Conservation (phyloP, 106 monocot genomes). For the Triglochin maritima region DNA sequence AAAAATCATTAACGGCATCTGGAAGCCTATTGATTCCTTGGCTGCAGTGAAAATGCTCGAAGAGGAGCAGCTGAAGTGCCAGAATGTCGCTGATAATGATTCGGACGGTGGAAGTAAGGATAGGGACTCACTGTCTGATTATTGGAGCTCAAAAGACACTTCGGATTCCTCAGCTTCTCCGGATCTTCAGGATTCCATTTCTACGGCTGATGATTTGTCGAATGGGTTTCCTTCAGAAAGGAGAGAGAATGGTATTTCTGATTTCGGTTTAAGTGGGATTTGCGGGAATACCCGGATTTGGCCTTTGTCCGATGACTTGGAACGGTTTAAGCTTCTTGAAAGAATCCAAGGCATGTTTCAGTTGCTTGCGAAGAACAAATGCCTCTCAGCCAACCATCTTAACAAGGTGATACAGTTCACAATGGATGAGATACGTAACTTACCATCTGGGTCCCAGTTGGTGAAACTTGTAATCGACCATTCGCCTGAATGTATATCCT, state of each 20-base stretch:
- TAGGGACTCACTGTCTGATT: slow-evolving; percentile 28
- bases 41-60: slow-evolving; percentile 34
- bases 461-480: slow-evolving; percentile 41
- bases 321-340: slow-evolving; percentile 59
- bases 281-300: slow-evolving; percentile 19
- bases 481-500: slow-evolving; percentile 60
- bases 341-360: slow-evolving; percentile 56
- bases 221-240: slow-evolving; percentile 24
- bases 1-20: slow-evolving; percentile 42
- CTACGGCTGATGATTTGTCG: slow-evolving; percentile 11
- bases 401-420: slow-evolving; percentile 64
- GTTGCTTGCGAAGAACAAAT: slow-evolving; percentile 53
- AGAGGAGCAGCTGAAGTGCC: slow-evolving; percentile 22
- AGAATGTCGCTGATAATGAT: slow-evolving; percentile 2
- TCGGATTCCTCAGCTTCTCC: slow-evolving; percentile 25
- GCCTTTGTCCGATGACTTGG: slow-evolving; percentile 71
- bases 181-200: slow-evolving; percentile 9
- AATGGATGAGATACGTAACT: slow-evolving; percentile 50
- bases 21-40: slow-evolving; percentile 64
- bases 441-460: slow-evolving; percentile 38
- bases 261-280: not conserved
- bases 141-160: slow-evolving; percentile 25
- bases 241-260: slow-evolving; percentile 10
- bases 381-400: slow-evolving; percentile 56
- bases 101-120: slow-evolving; percentile 27